Base-by-base conservation (phyloP, 1,139 yeast genomes). In the Kazachstania sp. region DNA sequence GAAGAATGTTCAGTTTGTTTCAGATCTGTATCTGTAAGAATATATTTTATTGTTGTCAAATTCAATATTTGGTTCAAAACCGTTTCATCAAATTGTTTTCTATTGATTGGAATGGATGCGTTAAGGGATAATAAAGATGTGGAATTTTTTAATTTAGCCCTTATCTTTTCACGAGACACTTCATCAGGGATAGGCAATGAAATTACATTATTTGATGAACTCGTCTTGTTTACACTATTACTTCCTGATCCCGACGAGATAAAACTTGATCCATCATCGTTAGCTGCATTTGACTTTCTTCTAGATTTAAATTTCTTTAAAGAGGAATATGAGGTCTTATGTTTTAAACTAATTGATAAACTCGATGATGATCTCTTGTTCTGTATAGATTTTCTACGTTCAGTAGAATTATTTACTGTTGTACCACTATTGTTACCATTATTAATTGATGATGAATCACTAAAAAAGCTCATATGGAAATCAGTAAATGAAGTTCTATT, bases 161-260 rank as follows among this genome's bases (percentile, higher is more conserved):
- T 71, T 44, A 79, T 66, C 54, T 77, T 78, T 52, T 74, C 79
- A 41, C 79, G 69, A 12, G 83, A 75, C 13, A 71, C 72, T 35
- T 73, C 75, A 48, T 74, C 77, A 7, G 81, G 80, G 2, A 74
- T 70, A 0, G 84, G 85, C 49, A 77, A 61, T 3, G 84, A 78
- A n/a, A 79, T 79, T 19, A 55, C 54, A 15, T 53, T 48, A 23
- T 51, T 51, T 2, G 52, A 44, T 3, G 52, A 43, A n/a, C 50
- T 54, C 9, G 49, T 45, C 36, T 43, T 49, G 30, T 43, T 50
- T 23, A 34, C 30, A 39, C 39, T 43, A 23, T 40, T 40, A 35
- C 20, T 39, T 18, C 43, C 32, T 4, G 50, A 47, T 15, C 39
- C 36, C 2, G 42, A 37, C 2, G 52, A 47, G 13, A 45, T 41